Evolutionary conservation across 495 filamentous ascomycete species (phyloP), one percentile per base, ranked within the genome.

Genomic region (Jackrogersella minutella): DNA sequence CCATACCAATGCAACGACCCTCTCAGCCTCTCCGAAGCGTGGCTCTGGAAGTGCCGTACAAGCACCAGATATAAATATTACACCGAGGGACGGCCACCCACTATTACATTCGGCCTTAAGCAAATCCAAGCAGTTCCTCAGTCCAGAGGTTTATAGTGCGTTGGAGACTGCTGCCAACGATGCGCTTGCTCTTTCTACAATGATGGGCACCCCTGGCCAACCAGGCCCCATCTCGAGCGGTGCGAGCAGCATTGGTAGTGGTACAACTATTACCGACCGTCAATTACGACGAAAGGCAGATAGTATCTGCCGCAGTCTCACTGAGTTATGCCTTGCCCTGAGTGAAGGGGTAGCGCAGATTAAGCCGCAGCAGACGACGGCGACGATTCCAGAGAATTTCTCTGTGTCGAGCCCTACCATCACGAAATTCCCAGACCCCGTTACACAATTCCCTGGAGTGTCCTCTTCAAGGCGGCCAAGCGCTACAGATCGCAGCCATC

Each of bases 281-380:
- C 90, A 93, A 66, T 83, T 97, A 26, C 86, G 91, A 36, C 86
- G 94, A 57, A 98, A 97, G 74, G 91, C 91, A 26, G 95, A 98
- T 73, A 93, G 89, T 70, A 85, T 98, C 75, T 98, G 96, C 77
- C 86, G 95, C 46, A 93, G 90, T 67, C 77, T 99, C 58, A 98
- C 95, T 1, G 95, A 99, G 71, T 82, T 99, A 19, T 97, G 92
- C 72, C 84, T 99, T 36, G 92, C 92, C 13, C 79, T 99, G 40
- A 90, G 90, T 50, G 90, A 92, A 58, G 82, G 79, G 52, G 64
- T 74, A 49, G 55, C 61, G 41, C 76, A 74, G 43, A 58, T 60
- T 8, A 80, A 77, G 47, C 41, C 71, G 17, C 68, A 71, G 39
- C 80, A 76, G 39, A 56, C 74, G 28, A 68, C 78, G 11, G 40